phyloP scores from a whole-genome alignment of 176 grass and related monocot species.

The Lolium perenne region DNA sequence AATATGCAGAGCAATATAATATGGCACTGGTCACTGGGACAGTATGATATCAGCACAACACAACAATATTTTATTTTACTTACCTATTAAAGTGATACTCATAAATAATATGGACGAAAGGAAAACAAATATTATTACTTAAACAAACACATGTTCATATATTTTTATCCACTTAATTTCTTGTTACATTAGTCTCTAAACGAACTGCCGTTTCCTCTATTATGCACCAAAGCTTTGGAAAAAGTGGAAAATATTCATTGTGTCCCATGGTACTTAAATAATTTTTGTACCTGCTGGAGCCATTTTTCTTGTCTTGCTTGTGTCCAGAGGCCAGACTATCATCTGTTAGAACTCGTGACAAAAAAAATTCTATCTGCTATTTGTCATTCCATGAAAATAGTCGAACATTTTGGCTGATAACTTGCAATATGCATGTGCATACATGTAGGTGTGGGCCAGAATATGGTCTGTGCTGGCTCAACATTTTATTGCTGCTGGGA shows the following conservation, averaged over 20 bases:
- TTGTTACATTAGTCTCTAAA: background rate
- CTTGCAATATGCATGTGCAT: slow-evolving; percentile 42
- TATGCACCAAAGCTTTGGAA: slow-evolving; percentile 20
- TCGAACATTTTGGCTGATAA: slow-evolving; percentile 1
- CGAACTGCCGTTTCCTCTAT: slow-evolving; percentile 17
- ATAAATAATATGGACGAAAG: slow-evolving; percentile 25
- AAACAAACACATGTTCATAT: background rate
- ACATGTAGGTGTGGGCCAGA: slow-evolving; percentile 95
- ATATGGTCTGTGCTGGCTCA: slow-evolving; percentile 96
- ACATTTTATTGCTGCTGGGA: slow-evolving; percentile 98
- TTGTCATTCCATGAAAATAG: slow-evolving; percentile 3
- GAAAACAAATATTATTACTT: slow-evolving; percentile 23
- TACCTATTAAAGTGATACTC: background rate
- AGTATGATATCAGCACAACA: background rate
- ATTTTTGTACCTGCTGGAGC: slow-evolving; percentile 5
- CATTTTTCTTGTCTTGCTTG: slow-evolving; percentile 4
- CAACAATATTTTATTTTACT: background rate
- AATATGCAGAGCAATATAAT: slow-evolving; percentile 21
- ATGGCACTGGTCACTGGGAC: background rate
- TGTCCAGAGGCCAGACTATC: slow-evolving; percentile 7
- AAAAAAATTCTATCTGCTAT: background rate
- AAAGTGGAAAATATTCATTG: background rate
- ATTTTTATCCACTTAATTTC: background rate
- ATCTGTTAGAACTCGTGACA: slow-evolving; percentile 10
- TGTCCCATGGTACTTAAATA: background rate